Percentiles rank a stretch among this genome's conserved stretches.
Evolutionary conservation across 768 basidiomycete species (phyloP).

Genomic region (Termitomyces sp.): DNA sequence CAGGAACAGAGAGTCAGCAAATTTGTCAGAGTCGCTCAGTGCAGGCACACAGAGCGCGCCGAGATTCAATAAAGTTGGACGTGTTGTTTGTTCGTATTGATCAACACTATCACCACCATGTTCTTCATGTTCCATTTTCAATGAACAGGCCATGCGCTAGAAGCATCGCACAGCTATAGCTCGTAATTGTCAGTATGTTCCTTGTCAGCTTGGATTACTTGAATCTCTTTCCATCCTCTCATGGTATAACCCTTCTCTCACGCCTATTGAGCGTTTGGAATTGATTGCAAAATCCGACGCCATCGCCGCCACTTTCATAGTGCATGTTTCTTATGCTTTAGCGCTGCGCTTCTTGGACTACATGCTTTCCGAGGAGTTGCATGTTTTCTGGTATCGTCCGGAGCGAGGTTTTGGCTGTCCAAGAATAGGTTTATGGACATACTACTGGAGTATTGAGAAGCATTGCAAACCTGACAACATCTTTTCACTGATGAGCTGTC

Average conservation of each 20-base stretch:
- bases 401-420: background rate
- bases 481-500: background rate
- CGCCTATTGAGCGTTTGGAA: background rate
- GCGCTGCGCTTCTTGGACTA: background rate
- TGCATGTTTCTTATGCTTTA: slow-evolving; percentile 5
- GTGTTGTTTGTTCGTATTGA: slow-evolving; percentile 11
- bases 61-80: background rate
- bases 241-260: background rate
- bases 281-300: slow-evolving; percentile 1
- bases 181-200: background rate
- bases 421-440: background rate
- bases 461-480: too few relatives aligned
- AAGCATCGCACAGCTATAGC: background rate
- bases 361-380: background rate
- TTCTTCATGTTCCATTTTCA: background rate
- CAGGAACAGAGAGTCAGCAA: slow-evolving; percentile 8
- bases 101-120: background rate
- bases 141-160: slow-evolving; percentile 9
- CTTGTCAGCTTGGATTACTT: background rate
- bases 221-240: background rate
- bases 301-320: slow-evolving; percentile 1
- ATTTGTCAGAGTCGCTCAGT: slow-evolving; percentile 8
- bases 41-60: background rate
- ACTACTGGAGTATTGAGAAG: background rate
- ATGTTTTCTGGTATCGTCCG: background rate